Percentiles rank a stretch among this genome's conserved stretches.
Conservation (phyloP, 371 early-diverging fungal species). For the Gilbertella persicaria region DNA sequence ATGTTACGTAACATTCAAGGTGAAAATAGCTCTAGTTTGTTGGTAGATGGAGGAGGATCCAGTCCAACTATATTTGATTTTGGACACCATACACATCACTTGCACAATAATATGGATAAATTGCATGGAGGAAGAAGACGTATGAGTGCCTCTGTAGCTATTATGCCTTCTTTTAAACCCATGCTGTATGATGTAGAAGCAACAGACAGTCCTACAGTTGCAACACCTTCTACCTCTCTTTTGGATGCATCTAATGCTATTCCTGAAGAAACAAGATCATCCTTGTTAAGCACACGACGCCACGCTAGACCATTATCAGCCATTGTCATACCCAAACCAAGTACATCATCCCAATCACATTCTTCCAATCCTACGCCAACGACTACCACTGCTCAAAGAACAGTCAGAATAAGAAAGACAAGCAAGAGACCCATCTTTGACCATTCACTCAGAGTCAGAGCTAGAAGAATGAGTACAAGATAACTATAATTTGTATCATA, state of each 20-base stretch:
- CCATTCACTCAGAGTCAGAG: slow-evolving; percentile 21
- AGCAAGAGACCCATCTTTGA: slow-evolving; percentile 33
- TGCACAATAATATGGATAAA: background rate
- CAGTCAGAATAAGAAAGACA: slow-evolving; percentile 24
- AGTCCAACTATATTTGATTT: slow-evolving; percentile 18
- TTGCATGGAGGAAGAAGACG: slow-evolving; percentile 14
- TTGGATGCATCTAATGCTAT: slow-evolving; percentile 4
- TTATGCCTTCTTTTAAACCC: slow-evolving; percentile 13
- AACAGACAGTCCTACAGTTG: slow-evolving; percentile 14
- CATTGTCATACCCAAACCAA: slow-evolving; percentile 20
- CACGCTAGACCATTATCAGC: slow-evolving; percentile 21
- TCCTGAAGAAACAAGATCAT: slow-evolving; percentile 14
- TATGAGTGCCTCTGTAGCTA: slow-evolving; percentile 23
- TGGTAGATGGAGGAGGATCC: slow-evolving; percentile 1
- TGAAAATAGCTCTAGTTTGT: slow-evolving; percentile 23
- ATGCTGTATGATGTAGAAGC: slow-evolving; percentile 16
- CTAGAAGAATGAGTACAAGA: slow-evolving; percentile 29
- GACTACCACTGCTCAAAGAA: slow-evolving; percentile 9
- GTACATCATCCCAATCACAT: slow-evolving; percentile 18
- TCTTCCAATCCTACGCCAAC: slow-evolving; percentile 14
- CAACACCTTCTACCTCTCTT: slow-evolving; percentile 4
- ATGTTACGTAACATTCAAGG: slow-evolving; percentile 46
- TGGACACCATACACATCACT: slow-evolving; percentile 8
- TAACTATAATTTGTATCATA: slow-evolving; percentile 3
- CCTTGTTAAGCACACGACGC: slow-evolving; percentile 5